Base-by-base conservation (phyloP, 164 flowering plant genomes). In the Vitis rotundifolia region DNA sequence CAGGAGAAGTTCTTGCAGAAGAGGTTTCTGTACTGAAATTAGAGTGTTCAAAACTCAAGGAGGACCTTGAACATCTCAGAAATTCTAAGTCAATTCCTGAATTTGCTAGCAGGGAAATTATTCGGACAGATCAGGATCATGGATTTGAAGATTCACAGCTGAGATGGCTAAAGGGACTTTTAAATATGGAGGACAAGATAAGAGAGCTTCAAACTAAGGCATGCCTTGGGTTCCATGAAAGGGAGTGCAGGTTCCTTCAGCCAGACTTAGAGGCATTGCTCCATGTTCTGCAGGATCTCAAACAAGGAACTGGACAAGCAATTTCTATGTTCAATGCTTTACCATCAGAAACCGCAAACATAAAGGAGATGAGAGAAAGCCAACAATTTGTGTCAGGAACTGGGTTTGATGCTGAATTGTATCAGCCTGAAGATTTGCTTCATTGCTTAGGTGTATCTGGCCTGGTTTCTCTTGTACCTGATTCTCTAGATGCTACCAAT, bases 21-120 rank as follows among this genome's bases (percentile, higher is more conserved):
- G 94, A 90, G 77, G 89, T 95, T 71, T 76, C 84, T 50, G 15
- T 80, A 15, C 78, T 92, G 71, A 88, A 82, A 76, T 79, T 87
- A 67, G 99, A 91, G 79, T 88, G 90, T 79, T 81, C 72, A 16
- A 83, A 83, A 70, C 74, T 89, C 61, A 90, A 89, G 81, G 78
- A 71, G 63, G 91, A 86, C 50, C 77, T 91, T 73, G 88, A 82
- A 57, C 70, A 64, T 68, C 79, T 85, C 12, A 82, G 62, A 71
- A 74, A 31, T 70, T 73, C 75, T 59, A 86, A 76, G 73, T 47
- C 61, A 50, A 74, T 60, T 64, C 57, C 66, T 71, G 72, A 72
- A 60, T 50, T 60, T 63, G 14, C 73, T 8, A 47, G 69, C 10
- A 71, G 48, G 50, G 82, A 76, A 68, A 51, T 56, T 16, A 28